Evolutionary conservation across 768 basidiomycete genomes (phyloP).

Genomic region (Cystobasidium onofrii): DNA sequence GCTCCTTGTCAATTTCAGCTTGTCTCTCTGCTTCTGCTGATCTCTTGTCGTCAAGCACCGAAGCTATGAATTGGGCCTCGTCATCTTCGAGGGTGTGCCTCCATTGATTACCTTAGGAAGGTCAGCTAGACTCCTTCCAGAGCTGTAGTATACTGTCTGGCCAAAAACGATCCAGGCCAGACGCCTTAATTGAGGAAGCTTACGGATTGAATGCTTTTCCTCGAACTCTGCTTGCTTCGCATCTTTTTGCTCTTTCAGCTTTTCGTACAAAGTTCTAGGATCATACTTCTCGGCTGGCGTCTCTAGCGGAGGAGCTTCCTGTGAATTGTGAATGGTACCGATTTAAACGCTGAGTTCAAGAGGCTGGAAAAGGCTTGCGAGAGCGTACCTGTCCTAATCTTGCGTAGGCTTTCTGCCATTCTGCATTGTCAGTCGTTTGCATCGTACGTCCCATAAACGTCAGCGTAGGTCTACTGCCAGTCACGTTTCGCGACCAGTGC

Average conservation of each 20-base stretch:
- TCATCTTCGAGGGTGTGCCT: conserved; percentile 23
- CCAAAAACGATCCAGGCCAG: too few relatives aligned
- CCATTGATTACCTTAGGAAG: conserved; percentile 18
- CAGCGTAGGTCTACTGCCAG: neutral
- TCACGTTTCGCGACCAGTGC: too few relatives aligned
- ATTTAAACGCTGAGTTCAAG: neutral
- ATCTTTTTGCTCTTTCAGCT: conserved; percentile 18
- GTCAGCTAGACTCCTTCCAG: neutral
- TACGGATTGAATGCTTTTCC: conserved; percentile 28
- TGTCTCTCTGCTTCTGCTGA: conserved; percentile 1
- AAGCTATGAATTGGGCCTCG: conserved; percentile 9
- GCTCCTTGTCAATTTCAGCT: conserved; percentile 17
- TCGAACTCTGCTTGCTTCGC: conserved; percentile 22
- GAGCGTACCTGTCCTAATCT: conserved; percentile 14
- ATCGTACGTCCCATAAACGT: too few relatives aligned
- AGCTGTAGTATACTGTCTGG: too few relatives aligned
- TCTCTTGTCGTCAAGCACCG: conserved; percentile 4
- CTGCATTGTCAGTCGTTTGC: too few relatives aligned
- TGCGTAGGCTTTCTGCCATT: conserved; percentile 28
- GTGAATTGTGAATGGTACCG: neutral
- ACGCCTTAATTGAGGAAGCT: too few relatives aligned
- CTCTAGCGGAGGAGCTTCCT: neutral
- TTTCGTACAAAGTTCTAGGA: conserved; percentile 18
- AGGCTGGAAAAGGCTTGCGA: neutral
- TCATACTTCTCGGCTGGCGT: conserved; percentile 15